Base-by-base conservation (phyloP, 2,329 filamentous ascomycete genomes). In the Eutypella sp. region DNA sequence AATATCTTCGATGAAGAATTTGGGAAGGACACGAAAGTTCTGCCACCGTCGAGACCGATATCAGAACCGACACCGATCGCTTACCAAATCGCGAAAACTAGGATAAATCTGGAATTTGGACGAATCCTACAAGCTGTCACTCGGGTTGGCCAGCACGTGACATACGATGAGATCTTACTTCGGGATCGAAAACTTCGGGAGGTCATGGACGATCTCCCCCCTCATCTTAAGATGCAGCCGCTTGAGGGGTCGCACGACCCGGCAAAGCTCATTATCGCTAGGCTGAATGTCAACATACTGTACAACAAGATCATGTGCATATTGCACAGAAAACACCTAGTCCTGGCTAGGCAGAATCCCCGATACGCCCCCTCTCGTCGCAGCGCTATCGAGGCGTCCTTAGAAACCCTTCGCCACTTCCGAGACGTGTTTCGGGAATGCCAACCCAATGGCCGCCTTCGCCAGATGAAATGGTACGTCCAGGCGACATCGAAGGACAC, bases 261-360 rank as follows among this genome's bases (percentile, higher is more conserved):
- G 16, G 82, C 93, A 64, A 87, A 89, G 22, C 78, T 93, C 48
- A 84, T 96, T 47, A 85, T 95, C 71, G 86, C 91, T 42, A 83
- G 91, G 23, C 91, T 90, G 62, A 87, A 86, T 46, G 71, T 96
- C 25, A 88, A 93, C 50, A 84, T 93, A 41, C 70, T 96, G 5
- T 95, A 90, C 61, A 83, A 95, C 52, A 96, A 95, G 68, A 87
- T 90, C 16, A 78, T 95, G 57, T 95, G 89, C 57, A 79, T 96
- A 19, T 77, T 99, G 33, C 93, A 99, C 65, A 80, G 90, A 42
- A 90, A 90, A 52, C 96, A 93, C 63, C 77, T 96, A 47, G 74
- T 80, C n/a, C 80, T 84, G 48, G 87, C 90, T 5, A 76, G 87
- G 40, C 80, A 87, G 48, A 93, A 92, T 56, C 74, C 86, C 9